These are phyloP conservation scores for Ascochyta pisi DNA, from an alignment of 2,329 filamentous ascomycete species.

Conservation along the genomic window DNA sequence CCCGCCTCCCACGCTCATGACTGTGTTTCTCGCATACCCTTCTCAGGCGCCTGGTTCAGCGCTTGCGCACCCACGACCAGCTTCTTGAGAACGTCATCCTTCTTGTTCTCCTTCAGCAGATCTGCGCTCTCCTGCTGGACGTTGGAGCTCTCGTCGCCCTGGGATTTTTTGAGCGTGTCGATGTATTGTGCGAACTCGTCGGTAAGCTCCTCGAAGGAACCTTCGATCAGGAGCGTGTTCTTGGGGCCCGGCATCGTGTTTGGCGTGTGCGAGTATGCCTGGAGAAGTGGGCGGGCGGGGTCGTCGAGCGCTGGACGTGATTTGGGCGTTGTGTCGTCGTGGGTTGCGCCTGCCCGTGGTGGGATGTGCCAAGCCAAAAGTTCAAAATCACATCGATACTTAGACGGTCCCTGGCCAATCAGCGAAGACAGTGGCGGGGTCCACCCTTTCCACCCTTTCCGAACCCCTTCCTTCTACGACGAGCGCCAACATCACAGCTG, in stretches of 20 bases:
- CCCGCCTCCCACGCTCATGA: constrained; percentile 14
- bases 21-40: constrained; percentile 59
- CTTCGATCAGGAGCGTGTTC: constrained; percentile 79
- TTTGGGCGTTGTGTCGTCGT: constrained; percentile 19
- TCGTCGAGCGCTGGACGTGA: constrained; percentile 20
- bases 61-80: constrained; percentile 79
- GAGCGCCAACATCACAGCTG: too few species aligned
- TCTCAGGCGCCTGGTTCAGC: constrained; percentile 88
- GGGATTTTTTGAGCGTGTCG: constrained; percentile 75
- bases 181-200: constrained; percentile 95
- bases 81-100: constrained; percentile 87
- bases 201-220: constrained; percentile 88
- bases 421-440: background rate
- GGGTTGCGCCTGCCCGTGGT: constrained; percentile 21
- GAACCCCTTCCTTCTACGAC: background rate
- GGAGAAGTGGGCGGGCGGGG: constrained; percentile 24
- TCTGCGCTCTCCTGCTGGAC: constrained; percentile 71
- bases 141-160: constrained; percentile 59
- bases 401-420: constrained; percentile 6
- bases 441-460: background rate
- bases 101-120: constrained; percentile 71
- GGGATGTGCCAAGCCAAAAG: constrained; percentile 21
- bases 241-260: constrained; percentile 64
- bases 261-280: constrained; percentile 32
- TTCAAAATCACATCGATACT: constrained; percentile 13